phyloP scores from a whole-genome alignment of 148 eudicot genomes.

The Nepenthes mirabilis region DNA sequence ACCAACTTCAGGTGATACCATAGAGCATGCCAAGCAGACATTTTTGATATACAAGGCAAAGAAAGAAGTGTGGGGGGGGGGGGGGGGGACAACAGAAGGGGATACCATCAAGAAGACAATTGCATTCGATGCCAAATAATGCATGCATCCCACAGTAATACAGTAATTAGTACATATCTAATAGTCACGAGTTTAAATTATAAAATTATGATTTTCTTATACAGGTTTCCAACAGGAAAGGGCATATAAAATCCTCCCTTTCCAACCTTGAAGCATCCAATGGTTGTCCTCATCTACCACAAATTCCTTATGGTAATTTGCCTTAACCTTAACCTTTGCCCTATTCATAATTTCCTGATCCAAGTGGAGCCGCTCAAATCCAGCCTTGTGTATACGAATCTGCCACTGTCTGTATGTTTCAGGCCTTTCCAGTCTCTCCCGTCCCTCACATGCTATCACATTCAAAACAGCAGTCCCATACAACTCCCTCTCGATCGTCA shows the following conservation, averaged over 20 bases:
- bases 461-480: slow-evolving; percentile 7
- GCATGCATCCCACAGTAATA: too few relatives aligned
- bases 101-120: too few relatives aligned
- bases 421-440: slow-evolving; percentile 10
- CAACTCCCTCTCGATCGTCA: slow-evolving; percentile 3
- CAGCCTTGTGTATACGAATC: slow-evolving; percentile 4
- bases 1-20: too few relatives aligned
- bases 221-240: background rate
- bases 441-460: slow-evolving; percentile 13
- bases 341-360: slow-evolving; percentile 2
- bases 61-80: too few relatives aligned
- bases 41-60: too few relatives aligned
- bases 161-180: too few relatives aligned
- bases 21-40: too few relatives aligned
- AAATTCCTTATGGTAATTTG: background rate
- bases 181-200: too few relatives aligned
- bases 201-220: background rate
- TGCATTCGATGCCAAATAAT: too few relatives aligned
- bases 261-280: background rate
- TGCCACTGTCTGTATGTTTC: slow-evolving; percentile 14
- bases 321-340: slow-evolving; percentile 5
- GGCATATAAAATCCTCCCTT: background rate
- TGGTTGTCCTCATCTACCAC: background rate
- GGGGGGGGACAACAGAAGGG: too few relatives aligned
- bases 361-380: slow-evolving; percentile 2